Conservation (phyloP, 1,284 basidiomycete species). For the Sanguinoderma infundibulare region DNA sequence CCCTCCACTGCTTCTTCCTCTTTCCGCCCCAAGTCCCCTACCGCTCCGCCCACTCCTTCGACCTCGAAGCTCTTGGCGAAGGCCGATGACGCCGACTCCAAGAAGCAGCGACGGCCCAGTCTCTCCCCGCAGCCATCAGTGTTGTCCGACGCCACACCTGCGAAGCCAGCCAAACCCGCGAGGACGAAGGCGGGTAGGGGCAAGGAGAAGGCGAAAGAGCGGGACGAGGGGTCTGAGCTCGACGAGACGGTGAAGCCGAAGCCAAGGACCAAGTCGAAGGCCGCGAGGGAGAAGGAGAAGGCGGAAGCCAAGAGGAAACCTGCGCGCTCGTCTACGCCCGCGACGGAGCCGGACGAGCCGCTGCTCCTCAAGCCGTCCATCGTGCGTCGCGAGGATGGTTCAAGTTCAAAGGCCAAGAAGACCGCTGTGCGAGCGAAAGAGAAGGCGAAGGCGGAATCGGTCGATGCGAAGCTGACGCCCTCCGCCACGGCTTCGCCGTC, state of each 20-base stretch:
- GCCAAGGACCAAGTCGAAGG: background rate
- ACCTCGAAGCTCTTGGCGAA: background rate
- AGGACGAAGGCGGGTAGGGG: conserved; percentile 7
- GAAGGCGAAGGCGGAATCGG: conserved; percentile 1
- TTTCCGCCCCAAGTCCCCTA: background rate
- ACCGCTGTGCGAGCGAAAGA: background rate
- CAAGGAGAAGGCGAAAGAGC: conserved; percentile 3
- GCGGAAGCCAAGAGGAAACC: background rate
- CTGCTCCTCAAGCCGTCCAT: conserved; percentile 4
- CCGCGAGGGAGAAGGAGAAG: background rate
- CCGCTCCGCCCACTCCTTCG: background rate
- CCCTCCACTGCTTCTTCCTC: background rate
- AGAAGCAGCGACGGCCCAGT: background rate
- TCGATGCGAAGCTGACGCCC: background rate
- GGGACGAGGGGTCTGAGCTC: background rate
- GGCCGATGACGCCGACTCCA: background rate
- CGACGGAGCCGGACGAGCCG: conserved; percentile 4
- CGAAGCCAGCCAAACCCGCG: conserved; percentile 10
- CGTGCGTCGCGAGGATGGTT: background rate
- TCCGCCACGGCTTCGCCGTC: background rate
- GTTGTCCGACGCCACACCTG: background rate
- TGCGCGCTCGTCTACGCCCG: conserved; percentile 3
- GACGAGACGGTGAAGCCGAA: conserved; percentile 7
- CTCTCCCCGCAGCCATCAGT: conserved; percentile 8
- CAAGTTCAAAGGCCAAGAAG: background rate